These are phyloP conservation scores for Vachellia pachyceras DNA, from an alignment of 306 rosid species.

Conservation along the genomic window DNA sequence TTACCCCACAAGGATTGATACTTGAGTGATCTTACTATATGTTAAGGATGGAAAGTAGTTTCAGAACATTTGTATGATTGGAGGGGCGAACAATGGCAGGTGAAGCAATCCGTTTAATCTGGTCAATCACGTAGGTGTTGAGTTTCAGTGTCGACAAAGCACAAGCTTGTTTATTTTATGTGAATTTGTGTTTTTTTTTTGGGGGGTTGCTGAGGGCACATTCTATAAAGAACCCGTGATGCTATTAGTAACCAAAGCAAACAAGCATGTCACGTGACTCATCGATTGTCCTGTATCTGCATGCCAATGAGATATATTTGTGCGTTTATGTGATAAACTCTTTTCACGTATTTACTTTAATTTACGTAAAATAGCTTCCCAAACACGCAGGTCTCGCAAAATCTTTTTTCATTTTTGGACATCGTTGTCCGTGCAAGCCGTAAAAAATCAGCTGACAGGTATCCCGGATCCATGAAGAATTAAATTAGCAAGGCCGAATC, in stretches of 20 bases:
- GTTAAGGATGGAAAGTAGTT: too few relatives aligned
- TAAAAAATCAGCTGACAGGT: conserved; percentile 28
- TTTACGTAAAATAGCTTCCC: too few relatives aligned
- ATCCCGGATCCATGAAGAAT: conserved; percentile 46
- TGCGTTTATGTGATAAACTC: too few relatives aligned
- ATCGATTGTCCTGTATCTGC: conserved; percentile 37
- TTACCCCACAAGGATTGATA: too few relatives aligned
- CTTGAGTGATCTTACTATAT: too few relatives aligned
- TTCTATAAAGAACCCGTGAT: conserved; percentile 47
- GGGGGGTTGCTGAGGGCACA: conserved; percentile 34
- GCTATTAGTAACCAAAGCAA: conserved; percentile 27
- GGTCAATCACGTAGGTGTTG: not conserved
- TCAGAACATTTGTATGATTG: too few relatives aligned
- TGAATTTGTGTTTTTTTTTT: too few relatives aligned
- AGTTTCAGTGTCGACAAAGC: conserved; percentile 19
- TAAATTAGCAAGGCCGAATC: conserved; percentile 47
- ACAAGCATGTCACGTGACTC: conserved; percentile 55
- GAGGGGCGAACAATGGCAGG: too few relatives aligned
- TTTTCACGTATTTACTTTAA: too few relatives aligned
- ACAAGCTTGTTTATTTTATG: conserved; percentile 25
- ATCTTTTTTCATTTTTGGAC: conserved; percentile 24
- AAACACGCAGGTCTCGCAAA: not conserved
- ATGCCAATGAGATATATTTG: not conserved
- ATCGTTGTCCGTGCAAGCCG: conserved; percentile 25
- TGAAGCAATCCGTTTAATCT: too few relatives aligned